Base-by-base conservation (phyloP, 2,329 filamentous ascomycete genomes). In the Trichophyton simii region DNA sequence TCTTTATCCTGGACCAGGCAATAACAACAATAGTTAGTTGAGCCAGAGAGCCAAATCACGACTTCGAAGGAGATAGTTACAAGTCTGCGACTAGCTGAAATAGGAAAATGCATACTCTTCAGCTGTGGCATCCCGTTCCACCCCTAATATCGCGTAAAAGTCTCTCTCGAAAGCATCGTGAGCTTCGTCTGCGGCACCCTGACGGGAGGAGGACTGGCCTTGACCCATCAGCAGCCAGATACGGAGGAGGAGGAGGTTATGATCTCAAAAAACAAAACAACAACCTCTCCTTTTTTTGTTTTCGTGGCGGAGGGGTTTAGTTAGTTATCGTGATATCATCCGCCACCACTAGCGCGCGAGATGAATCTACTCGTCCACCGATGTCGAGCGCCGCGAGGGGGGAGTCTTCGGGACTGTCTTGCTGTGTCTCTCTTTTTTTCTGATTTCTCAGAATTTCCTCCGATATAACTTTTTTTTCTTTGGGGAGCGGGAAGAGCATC, bases 71-170 rank as follows among this genome's bases (percentile, higher is more conserved):
- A 13, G 11, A 28, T 28, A 28, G 25, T 28, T 13, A 38, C 34
- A 38, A 38, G 34, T 13, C 11, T 13, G 11, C 38, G 31, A 41
- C 52, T 44, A 60, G 48, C n/a, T 20, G 41, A 31, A 60, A 28
- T 31, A 57, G 60, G 48, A 46, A 60, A 60, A 50, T 62, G 71
- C 82, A 71, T 75, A 91, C 86, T 96, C 91, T 61, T 95, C 88
- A 52, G 91, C 87, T 4, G 85, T 85, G 38, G 90, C 91, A 64
- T 82, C 79, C 63, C 84, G 80, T 64, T 88, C 83, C 15, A 96
- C 78, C 4, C 81, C 85, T 3, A 97, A 82, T 41, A 96, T 80
- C 68, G 94, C 87, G 75, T 97, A 97, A 74, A 77, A 78, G 62
- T 77, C 76, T 2, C 68, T 67, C 60, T 73, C 73, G 55, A 66